These are phyloP conservation scores for Nadsonia fulvescens DNA, from an alignment of 805 yeast species.

Conservation along the genomic window DNA sequence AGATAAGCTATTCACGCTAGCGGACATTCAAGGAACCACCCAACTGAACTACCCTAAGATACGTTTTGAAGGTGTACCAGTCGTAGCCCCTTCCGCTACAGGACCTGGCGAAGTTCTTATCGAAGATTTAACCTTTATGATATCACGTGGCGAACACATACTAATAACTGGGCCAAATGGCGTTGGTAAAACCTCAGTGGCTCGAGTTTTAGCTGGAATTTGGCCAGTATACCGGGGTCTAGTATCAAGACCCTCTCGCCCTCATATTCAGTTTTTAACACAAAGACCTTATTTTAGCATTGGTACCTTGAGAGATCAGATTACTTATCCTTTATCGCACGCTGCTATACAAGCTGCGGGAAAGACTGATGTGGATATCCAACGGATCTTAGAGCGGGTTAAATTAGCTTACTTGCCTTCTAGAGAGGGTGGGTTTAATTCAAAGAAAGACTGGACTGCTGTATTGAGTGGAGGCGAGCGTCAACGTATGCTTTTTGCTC, in stretches of 20 bases:
- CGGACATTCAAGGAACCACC: constrained; percentile 59
- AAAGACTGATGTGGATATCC: constrained; percentile 47
- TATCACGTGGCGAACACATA: constrained; percentile 46
- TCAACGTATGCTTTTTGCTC: constrained; percentile 77
- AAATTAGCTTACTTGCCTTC: constrained; percentile 63
- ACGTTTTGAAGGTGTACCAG: constrained; percentile 65
- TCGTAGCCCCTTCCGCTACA: constrained; percentile 44
- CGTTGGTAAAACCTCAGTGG: constrained; percentile 74
- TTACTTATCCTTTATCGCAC: constrained; percentile 70
- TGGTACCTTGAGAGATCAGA: constrained; percentile 80
- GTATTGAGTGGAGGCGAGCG: constrained; percentile 94
- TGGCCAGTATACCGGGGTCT: constrained; percentile 85
- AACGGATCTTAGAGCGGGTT: constrained; percentile 52
- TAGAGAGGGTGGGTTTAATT: constrained; percentile 35
- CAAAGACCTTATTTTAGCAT: constrained; percentile 67
- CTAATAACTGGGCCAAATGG: constrained; percentile 79
- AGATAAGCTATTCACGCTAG: constrained; percentile 15
- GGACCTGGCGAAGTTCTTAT: constrained; percentile 39
- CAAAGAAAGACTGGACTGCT: constrained; percentile 62
- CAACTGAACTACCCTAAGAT: constrained; percentile 66
- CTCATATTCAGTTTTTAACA: constrained; percentile 61
- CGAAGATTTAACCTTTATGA: constrained; percentile 41
- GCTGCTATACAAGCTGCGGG: constrained; percentile 63
- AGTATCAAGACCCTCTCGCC: constrained; percentile 49
- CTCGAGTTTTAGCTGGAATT: constrained; percentile 66